Conservation (phyloP, 164 flowering plant species). For the grape (Vitis vinifera) region ASM3070453v1 NC_081806.1:10437001-10437500, state of each 20-base stretch:
- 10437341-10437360: too few species aligned
- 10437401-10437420: too few species aligned
- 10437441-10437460: conserved; percentile 72
- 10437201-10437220: not conserved
- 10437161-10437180: too few species aligned
- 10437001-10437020: conserved; percentile 97
- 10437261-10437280: too few species aligned
- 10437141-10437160: not conserved
- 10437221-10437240: not conserved
- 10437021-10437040: conserved; percentile 93
- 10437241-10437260: not conserved
- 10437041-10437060: conserved; percentile 55
- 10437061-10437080: conserved; percentile 84
- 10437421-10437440: not conserved
- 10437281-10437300: too few species aligned
- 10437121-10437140: not conserved
- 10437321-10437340: too few species aligned
- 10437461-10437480: conserved; percentile 79
- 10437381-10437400: too few species aligned
- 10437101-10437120: too few species aligned
- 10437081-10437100: conserved; percentile 86
- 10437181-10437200: too few species aligned
- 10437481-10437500: conserved; percentile 41
- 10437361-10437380: too few species aligned
- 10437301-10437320: too few species aligned